A percentile compares a stretch with the other conserved stretches of the same genome.
Evolutionary conservation across 306 rosid species (phyloP).

Genomic region (Cotoneaster glaucophyllus): DNA sequence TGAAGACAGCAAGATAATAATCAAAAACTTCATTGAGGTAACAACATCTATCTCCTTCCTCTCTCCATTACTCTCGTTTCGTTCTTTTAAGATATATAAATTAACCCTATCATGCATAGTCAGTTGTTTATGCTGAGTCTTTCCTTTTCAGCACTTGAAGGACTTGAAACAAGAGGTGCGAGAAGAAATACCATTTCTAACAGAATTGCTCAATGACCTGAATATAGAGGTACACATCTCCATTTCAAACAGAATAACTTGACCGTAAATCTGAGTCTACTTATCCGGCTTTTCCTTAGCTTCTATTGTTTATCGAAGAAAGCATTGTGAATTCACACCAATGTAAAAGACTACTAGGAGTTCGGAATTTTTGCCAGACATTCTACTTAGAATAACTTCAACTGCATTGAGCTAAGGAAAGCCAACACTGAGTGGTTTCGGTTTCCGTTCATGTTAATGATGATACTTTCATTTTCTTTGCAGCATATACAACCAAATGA

Average conservation of each 20-base stretch:
- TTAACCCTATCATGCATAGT: background rate
- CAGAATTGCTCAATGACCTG: conserved; percentile 48
- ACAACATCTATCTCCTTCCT: background rate
- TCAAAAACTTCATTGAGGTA: conserved; percentile 66
- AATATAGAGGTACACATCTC: conserved; percentile 43
- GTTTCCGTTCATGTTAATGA: background rate
- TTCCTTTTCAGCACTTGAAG: conserved; percentile 50
- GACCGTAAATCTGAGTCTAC: background rate
- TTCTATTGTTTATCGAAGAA: background rate
- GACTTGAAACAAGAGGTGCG: conserved; percentile 38
- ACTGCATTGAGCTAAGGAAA: background rate
- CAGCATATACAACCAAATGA: conserved; percentile 44
- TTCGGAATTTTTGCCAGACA: background rate
- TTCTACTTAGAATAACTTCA: background rate
- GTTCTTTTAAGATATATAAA: background rate
- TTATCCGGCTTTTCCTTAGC: background rate
- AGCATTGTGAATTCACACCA: background rate
- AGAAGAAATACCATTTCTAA: conserved; percentile 51
- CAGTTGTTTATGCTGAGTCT: conserved; percentile 23
- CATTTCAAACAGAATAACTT: conserved; percentile 5
- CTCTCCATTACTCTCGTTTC: background rate
- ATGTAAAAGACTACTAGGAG: background rate
- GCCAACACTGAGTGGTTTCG: background rate
- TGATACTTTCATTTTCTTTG: conserved; percentile 23
- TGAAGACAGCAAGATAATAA: conserved; percentile 55